These are phyloP conservation scores for Metrosideros polymorpha DNA, from an alignment of 441 rosid genomes.

Conservation along the genomic window DNA sequence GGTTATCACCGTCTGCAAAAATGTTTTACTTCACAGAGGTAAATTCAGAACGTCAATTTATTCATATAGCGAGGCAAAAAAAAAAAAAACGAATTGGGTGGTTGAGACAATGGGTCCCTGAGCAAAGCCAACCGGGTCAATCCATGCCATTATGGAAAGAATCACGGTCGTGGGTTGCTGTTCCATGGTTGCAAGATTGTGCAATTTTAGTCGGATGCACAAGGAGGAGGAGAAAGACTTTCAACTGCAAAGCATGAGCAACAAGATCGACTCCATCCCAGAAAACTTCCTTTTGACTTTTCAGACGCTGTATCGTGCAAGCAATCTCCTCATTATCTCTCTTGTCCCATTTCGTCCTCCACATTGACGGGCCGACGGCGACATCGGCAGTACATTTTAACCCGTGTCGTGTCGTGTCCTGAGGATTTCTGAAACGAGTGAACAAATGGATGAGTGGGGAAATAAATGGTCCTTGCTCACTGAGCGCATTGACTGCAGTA, in stretches of 20 bases:
- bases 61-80: too few relatives aligned
- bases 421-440: not conserved
- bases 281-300: not conserved
- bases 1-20: not conserved
- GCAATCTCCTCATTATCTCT: not conserved
- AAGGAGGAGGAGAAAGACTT: not conserved
- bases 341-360: not conserved
- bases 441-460: not conserved
- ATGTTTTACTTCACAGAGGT: not conserved
- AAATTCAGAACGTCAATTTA: not conserved
- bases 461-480: not conserved
- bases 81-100: too few relatives aligned
- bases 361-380: not conserved
- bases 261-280: not conserved
- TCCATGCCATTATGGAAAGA: not conserved
- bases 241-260: not conserved
- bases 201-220: not conserved
- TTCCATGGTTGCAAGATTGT: not conserved
- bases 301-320: not conserved
- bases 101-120: not conserved
- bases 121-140: not conserved
- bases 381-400: not conserved
- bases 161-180: not conserved
- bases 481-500: not conserved
- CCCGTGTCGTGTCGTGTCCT: not conserved